phyloP scores from a whole-genome alignment of 306 rosid genomes.

The Vigna reflexopilosa region DNA sequence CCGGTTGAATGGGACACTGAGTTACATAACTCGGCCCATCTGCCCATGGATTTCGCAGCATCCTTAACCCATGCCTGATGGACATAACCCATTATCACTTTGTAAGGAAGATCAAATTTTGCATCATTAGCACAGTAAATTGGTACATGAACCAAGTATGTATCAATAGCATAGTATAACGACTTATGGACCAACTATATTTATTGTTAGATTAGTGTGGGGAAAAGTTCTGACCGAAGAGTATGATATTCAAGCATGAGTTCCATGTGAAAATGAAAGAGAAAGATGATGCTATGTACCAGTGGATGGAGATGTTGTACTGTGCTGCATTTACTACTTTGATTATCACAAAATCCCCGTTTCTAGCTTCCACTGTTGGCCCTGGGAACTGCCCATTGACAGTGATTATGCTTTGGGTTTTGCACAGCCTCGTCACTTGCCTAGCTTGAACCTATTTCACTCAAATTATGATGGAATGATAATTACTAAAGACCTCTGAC shows the following conservation, averaged over 20 bases:
- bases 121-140: constrained; percentile 10
- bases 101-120: constrained; percentile 33
- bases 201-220: background rate
- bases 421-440: constrained; percentile 88
- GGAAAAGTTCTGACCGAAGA: background rate
- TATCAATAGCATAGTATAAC: background rate
- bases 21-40: constrained; percentile 90
- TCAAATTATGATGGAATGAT: constrained; percentile 26
- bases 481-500: constrained; percentile 1
- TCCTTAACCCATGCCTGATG: constrained; percentile 87
- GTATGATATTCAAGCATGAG: background rate
- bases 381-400: constrained; percentile 90
- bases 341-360: constrained; percentile 75
- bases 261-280: constrained; percentile 7
- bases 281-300: constrained; percentile 52
- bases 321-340: constrained; percentile 65
- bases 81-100: constrained; percentile 26
- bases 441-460: constrained; percentile 51
- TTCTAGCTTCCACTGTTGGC: constrained; percentile 64
- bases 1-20: constrained; percentile 92
- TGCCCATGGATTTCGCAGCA: constrained; percentile 92
- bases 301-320: constrained; percentile 76
- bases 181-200: background rate
- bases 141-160: constrained; percentile 1
- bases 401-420: constrained; percentile 65